Conservation (phyloP, 306 rosid species). For the Sindora glabra region DNA sequence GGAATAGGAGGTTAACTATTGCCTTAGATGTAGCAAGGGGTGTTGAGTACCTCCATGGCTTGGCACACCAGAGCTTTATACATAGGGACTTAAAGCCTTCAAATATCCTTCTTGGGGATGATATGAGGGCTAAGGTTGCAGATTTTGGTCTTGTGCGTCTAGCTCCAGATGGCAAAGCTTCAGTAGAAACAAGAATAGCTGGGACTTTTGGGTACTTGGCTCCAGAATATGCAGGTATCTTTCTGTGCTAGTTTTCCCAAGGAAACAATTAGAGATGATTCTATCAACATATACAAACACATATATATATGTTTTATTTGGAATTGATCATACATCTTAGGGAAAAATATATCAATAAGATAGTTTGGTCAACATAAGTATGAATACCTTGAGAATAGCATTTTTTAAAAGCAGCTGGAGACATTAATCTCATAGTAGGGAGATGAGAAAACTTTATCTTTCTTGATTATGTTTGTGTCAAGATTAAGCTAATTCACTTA, state of each 20-base stretch:
- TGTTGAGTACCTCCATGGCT: conserved; percentile 87
- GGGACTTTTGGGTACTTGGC: conserved; percentile 95
- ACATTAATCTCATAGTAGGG: not conserved
- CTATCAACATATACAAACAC: not conserved
- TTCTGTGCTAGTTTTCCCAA: no score
- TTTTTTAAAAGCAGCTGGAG: not conserved
- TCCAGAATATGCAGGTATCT: conserved; percentile 85
- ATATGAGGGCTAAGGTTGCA: conserved; percentile 91
- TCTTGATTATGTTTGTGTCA: not conserved
- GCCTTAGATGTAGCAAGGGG: conserved; percentile 92
- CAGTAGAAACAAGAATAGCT: conserved; percentile 81
- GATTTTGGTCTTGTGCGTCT: conserved; percentile 91
- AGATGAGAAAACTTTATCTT: not conserved
- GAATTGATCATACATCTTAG: not conserved
- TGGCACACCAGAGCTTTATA: conserved; percentile 93
- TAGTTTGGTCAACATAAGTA: not conserved
- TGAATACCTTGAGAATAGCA: not conserved
- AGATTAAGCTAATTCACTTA: not conserved
- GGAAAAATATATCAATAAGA: not conserved
- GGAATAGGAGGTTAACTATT: conserved; percentile 64
- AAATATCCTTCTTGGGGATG: conserved; percentile 92
- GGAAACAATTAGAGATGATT: not conserved
- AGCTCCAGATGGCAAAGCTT: conserved; percentile 91
- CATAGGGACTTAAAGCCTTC: conserved; percentile 91
- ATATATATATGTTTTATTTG: no score